Percentiles rank a stretch among this genome's conserved stretches.
These are phyloP conservation scores for Neurospora sp. DNA, from an alignment of 2,329 filamentous ascomycete species.

Conservation along the genomic window DNA sequence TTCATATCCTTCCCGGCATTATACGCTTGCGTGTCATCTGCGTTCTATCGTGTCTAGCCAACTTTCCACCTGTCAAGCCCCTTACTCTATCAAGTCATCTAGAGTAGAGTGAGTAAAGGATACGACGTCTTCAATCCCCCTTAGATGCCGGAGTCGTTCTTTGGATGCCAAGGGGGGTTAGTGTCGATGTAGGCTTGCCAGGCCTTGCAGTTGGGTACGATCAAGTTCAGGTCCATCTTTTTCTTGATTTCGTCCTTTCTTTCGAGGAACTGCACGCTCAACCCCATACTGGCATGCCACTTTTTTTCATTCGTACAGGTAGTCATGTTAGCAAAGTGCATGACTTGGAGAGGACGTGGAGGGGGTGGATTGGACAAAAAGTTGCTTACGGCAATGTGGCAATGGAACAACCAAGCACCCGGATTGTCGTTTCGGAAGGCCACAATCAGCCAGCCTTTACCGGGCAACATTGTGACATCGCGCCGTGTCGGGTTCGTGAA, in stretches of 20 bases:
- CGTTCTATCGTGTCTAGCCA: background rate
- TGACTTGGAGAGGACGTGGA: background rate
- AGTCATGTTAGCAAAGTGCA: background rate
- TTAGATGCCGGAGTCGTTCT: constrained; percentile 9
- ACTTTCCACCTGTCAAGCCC: background rate
- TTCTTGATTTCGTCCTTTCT: constrained; percentile 1
- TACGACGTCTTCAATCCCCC: background rate
- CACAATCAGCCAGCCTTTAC: constrained; percentile 6
- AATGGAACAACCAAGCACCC: constrained; percentile 9
- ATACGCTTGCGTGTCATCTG: background rate
- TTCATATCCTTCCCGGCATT: background rate
- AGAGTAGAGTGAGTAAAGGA: background rate
- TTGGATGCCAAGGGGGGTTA: constrained; percentile 6
- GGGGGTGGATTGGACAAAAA: background rate
- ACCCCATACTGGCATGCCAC: constrained; percentile 25
- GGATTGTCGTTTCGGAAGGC: constrained; percentile 7
- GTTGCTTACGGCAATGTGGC: constrained; percentile 6
- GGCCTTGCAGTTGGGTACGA: constrained; percentile 11
- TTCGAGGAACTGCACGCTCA: constrained; percentile 38
- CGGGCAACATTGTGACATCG: constrained; percentile 5
- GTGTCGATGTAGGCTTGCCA: constrained; percentile 9
- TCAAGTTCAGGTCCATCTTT: constrained; percentile 9
- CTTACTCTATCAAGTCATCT: background rate
- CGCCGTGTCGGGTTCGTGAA: constrained; percentile 2
- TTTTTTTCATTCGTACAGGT: background rate